These are phyloP conservation scores for Lasiodiplodia gonubiensis DNA, from an alignment of 2,329 filamentous ascomycete genomes.

Conservation along the genomic window DNA sequence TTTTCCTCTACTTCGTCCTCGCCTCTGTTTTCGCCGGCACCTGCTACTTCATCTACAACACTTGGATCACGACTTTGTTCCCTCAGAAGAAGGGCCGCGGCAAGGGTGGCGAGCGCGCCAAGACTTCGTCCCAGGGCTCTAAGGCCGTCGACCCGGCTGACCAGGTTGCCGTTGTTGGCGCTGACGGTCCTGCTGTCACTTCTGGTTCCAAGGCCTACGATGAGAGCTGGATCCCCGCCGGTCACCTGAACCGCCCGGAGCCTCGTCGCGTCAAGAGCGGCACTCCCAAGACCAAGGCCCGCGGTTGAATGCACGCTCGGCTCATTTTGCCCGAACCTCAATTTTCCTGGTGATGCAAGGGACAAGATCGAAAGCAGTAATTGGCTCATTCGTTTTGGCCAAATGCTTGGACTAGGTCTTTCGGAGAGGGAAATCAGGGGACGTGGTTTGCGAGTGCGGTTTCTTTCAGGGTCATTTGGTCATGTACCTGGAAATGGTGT, in stretches of 20 bases:
- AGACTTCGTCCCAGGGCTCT: conserved; percentile 63
- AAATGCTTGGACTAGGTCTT: conserved; percentile 9
- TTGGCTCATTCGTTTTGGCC: background rate
- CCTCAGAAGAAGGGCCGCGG: conserved; percentile 73
- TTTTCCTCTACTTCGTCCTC: conserved; percentile 97
- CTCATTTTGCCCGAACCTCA: background rate
- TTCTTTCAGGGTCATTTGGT: background rate
- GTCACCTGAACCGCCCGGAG: conserved; percentile 85
- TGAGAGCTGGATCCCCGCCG: conserved; percentile 89
- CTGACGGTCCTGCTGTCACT: conserved; percentile 72
- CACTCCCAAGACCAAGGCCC: conserved; percentile 46
- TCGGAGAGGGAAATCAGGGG: background rate
- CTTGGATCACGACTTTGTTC: conserved; percentile 95
- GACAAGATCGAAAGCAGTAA: background rate
- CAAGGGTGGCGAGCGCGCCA: conserved; percentile 69
- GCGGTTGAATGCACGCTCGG: conserved; percentile 1
- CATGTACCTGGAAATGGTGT: conserved; percentile 12
- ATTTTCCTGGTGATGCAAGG: background rate
- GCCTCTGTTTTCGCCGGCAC: conserved; percentile 76
- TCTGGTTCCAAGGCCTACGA: conserved; percentile 79
- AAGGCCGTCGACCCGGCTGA: conserved; percentile 65
- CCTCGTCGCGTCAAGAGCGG: conserved; percentile 65
- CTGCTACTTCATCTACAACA: conserved; percentile 96
- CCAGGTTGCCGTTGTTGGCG: conserved; percentile 68
- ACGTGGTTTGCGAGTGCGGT: background rate